phyloP scores from a whole-genome alignment of 345 rosid genomes.

The Angophora floribunda region DNA sequence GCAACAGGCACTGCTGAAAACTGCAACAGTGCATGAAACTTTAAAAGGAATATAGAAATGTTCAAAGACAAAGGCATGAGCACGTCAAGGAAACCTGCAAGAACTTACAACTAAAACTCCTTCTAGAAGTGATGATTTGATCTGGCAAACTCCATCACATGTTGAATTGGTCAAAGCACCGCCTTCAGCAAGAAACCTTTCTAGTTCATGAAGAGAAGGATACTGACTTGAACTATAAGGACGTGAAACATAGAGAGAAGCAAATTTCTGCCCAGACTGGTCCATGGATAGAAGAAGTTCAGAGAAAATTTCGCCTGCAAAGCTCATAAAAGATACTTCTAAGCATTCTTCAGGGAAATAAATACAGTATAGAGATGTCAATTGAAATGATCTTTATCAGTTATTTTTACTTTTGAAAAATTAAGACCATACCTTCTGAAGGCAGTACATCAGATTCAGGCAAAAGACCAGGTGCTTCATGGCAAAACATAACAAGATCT shows the following conservation, averaged over 20 bases:
- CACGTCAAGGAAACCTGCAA: not conserved
- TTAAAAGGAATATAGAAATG: not conserved
- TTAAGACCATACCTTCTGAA: constrained; percentile 39
- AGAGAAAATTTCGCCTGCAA: constrained; percentile 55
- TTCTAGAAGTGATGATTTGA: constrained; percentile 86
- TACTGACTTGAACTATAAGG: constrained; percentile 44
- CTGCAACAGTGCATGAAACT: not conserved
- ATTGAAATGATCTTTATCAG: not conserved
- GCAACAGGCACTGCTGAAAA: not conserved
- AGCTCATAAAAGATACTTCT: not conserved
- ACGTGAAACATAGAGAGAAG: constrained; percentile 74
- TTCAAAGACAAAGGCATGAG: not conserved
- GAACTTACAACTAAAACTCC: constrained; percentile 79
- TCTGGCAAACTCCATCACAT: constrained; percentile 80
- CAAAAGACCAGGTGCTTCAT: constrained; percentile 26
- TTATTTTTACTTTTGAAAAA: not conserved
- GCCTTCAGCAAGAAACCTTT: constrained; percentile 81
- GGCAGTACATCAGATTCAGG: constrained; percentile 23
- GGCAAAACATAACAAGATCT: constrained; percentile 73
- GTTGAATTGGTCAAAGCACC: constrained; percentile 19
- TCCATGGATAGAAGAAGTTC: constrained; percentile 66
- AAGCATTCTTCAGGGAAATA: not conserved
- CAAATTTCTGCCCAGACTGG: constrained; percentile 50
- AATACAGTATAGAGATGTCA: not conserved
- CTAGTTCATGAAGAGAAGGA: constrained; percentile 50